A percentile compares a stretch with the other conserved stretches of the same genome.
Conservation (phyloP, 1,284 basidiomycete genomes). For the Rhizopogon parksii region DNA sequence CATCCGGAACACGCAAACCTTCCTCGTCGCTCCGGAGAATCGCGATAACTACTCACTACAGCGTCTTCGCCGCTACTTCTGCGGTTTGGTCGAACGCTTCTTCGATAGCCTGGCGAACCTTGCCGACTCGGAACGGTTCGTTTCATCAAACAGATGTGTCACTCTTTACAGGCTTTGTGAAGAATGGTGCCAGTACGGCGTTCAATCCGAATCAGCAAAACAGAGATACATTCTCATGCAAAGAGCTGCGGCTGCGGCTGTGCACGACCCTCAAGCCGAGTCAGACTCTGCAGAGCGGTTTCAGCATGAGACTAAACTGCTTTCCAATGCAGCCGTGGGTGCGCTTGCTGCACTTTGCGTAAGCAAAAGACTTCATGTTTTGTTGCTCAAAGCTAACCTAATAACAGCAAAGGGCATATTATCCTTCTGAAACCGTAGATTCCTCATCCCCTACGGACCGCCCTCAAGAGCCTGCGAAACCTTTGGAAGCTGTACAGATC, state of each 20-base stretch:
- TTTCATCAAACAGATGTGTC: slow-evolving; percentile 71
- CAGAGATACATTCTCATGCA: slow-evolving; percentile 74
- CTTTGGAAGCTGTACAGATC: slow-evolving; percentile 45
- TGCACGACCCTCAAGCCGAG: slow-evolving; percentile 38
- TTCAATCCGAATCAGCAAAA: slow-evolving; percentile 67
- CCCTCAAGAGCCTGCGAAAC: slow-evolving; percentile 42
- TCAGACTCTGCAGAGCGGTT: slow-evolving; percentile 60
- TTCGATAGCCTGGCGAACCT: slow-evolving; percentile 73
- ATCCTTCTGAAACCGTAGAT: slow-evolving; percentile 48
- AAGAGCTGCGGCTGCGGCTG: slow-evolving; percentile 54
- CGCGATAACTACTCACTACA: slow-evolving; percentile 78
- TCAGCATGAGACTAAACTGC: slow-evolving; percentile 62
- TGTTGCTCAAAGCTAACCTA: slow-evolving; percentile 6
- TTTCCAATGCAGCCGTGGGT: slow-evolving; percentile 76
- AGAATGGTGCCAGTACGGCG: slow-evolving; percentile 89
- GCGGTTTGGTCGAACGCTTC: slow-evolving; percentile 79
- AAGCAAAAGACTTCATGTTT: slow-evolving; percentile 29
- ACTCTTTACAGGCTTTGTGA: slow-evolving; percentile 83
- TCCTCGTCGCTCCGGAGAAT: slow-evolving; percentile 66
- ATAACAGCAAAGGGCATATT: slow-evolving; percentile 64
- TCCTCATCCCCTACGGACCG: slow-evolving; percentile 59
- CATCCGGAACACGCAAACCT: slow-evolving; percentile 75
- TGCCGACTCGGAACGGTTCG: slow-evolving; percentile 71
- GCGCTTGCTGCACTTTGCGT: slow-evolving; percentile 85
- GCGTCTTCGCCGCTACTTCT: slow-evolving; percentile 82